Conservation (phyloP, 352 stramenopile genomes). For the Phytophthora gonapodyides region DNA sequence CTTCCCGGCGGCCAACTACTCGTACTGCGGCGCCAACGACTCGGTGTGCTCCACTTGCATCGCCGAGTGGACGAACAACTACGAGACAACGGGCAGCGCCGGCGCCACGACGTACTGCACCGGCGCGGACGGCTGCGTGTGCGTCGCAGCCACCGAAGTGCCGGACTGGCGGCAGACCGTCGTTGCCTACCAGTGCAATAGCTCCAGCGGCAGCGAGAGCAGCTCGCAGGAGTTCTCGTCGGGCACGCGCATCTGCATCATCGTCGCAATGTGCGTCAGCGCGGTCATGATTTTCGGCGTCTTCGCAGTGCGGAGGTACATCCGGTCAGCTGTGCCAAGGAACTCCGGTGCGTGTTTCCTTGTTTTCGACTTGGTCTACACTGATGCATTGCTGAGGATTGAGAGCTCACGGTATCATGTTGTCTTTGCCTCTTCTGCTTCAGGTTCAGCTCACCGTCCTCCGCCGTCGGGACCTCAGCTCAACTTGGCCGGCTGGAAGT, state of each 20-base stretch:
- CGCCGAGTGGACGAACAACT: constrained; percentile 33
- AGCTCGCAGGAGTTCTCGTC: constrained; percentile 26
- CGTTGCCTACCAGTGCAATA: constrained; percentile 30
- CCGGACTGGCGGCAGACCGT: constrained; percentile 28
- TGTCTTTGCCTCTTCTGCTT: constrained; percentile 2
- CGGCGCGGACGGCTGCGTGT: constrained; percentile 43
- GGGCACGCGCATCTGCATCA: constrained; percentile 26
- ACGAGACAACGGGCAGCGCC: constrained; percentile 26
- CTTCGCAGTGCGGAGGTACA: constrained; percentile 20
- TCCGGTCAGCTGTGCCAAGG: background rate
- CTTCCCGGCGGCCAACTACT: constrained; percentile 38
- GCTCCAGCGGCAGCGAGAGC: constrained; percentile 15
- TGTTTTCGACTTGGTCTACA: no score
- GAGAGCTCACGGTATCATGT: background rate
- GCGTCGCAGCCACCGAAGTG: constrained; percentile 42
- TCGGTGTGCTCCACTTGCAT: constrained; percentile 40
- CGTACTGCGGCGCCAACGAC: constrained; percentile 46
- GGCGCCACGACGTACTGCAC: constrained; percentile 35
- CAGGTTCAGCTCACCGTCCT: constrained; percentile 1
- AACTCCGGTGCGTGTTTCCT: constrained; percentile 12
- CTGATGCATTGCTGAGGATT: background rate
- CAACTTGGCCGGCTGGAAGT: constrained; percentile 51
- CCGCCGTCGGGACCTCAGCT: constrained; percentile 36
- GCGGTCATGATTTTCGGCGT: constrained; percentile 14
- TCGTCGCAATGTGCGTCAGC: constrained; percentile 15